Base-by-base conservation (phyloP, 352 stramenopile species). In the Phytophthora syringae region DNA sequence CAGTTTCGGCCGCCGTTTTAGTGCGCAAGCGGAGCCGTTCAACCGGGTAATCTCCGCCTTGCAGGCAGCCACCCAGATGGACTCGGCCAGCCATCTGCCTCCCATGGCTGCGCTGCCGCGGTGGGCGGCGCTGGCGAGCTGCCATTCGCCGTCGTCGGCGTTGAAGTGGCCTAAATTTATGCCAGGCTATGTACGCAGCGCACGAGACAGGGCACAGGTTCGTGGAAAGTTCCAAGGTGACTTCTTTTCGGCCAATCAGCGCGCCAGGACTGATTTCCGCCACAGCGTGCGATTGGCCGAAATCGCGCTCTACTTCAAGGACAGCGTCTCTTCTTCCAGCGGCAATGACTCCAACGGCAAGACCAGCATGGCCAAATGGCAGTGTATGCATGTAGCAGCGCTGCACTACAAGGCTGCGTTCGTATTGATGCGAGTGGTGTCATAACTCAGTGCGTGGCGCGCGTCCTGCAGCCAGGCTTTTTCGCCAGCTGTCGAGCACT, bases 161-260 rank as follows among this genome's bases (percentile, higher is more conserved):
- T 78, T 78, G 70, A 75, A 75, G 70, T 72, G 57, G 22, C 30
- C 32, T 50, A 50, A 65, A 60, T 68, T 70, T 70, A 25, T 56
- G 37, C n/a, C 11, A 18, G 10, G 53, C 37, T 22, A 43, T 43
- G 37, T 2, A 9, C 12, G 37, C 3, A 2, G n/a, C 3, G 16
- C 12, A 12, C 12, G 32, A 43, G 37, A 22, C 37, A n/a, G 37
- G 37, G 16, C n/a, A 16, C n/a, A 4, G 24, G 42, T 80, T 80
- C 72, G 72, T 67, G 60, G 68, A 80, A 80, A 75, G 37, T 77
- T 80, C 68, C 43, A 43, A 15, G 37, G 5, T n/a, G 36, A 18
- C 37, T n/a, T 3, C 5, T 43, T 43, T 43, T 43, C 37, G n/a
- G 37, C 37, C 37, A 43, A 43, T 43, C 37, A 20, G 37, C 6